A percentile compares a stretch with the other conserved stretches of the same genome.
Evolutionary conservation across 2,329 filamentous ascomycete genomes (phyloP).

Genomic region (Pseudogymnoascus destructans): DNA sequence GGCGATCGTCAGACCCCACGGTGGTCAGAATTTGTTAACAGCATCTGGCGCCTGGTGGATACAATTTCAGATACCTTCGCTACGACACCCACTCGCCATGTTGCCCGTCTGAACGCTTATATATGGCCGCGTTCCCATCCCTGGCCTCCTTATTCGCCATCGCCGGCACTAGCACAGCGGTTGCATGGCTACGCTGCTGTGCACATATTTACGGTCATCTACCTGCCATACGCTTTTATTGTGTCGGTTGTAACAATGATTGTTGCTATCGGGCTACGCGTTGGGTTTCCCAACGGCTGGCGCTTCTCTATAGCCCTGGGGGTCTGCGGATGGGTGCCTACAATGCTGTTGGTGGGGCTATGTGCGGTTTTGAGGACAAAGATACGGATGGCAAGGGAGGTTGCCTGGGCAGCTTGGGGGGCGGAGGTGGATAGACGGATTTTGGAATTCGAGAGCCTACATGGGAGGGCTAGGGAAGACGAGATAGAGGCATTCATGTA

Average conservation of each 20-base stretch:
- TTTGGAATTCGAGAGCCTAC: background rate
- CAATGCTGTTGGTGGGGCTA: background rate
- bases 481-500: background rate
- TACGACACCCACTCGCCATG: background rate
- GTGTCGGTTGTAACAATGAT: conserved; percentile 3
- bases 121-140: background rate
- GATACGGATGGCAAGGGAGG: background rate
- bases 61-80: background rate
- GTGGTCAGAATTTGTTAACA: background rate
- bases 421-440: background rate
- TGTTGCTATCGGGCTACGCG: background rate
- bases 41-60: background rate
- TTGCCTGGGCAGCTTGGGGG: background rate
- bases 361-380: background rate
- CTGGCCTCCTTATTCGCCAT: background rate
- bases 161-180: background rate
- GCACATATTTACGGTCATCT: background rate
- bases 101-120: background rate
- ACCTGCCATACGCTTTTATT: background rate
- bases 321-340: background rate
- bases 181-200: background rate
- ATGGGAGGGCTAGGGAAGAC: background rate
- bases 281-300: conserved; percentile 1
- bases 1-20: background rate
- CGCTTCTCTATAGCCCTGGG: background rate